Conservation (phyloP, 192 early-diverging fungal species). For the Geosiphon pyriformis region DNA sequence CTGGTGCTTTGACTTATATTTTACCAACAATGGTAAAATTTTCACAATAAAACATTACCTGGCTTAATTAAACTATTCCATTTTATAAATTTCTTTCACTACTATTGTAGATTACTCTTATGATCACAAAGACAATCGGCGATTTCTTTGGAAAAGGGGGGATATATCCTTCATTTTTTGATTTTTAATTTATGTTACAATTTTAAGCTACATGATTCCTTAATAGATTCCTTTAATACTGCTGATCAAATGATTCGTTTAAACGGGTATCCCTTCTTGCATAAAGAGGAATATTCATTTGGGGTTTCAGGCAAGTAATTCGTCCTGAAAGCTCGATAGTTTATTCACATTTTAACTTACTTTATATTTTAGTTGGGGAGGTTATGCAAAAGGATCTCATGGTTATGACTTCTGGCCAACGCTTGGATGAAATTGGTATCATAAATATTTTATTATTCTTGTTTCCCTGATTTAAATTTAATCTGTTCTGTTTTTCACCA, state of each 20-base stretch:
- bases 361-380: conserved; percentile 38
- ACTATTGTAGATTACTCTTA: conserved; percentile 53
- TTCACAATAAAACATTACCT: background rate
- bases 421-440: conserved; percentile 43
- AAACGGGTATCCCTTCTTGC: conserved; percentile 73
- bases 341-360: conserved; percentile 9
- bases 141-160: conserved; percentile 71
- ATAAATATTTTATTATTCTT: background rate
- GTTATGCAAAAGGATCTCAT: conserved; percentile 56
- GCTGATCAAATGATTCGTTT: conserved; percentile 72
- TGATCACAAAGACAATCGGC: conserved; percentile 70
- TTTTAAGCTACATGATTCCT: no score
- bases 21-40: conserved; percentile 55
- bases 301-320: conserved; percentile 38
- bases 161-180: conserved; percentile 40
- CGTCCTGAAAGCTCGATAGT: background rate
- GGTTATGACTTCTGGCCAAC: conserved; percentile 50
- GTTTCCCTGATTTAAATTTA: background rate
- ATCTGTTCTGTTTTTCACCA: conserved; percentile 2
- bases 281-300: conserved; percentile 65
- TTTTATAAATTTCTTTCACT: no score
- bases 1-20: conserved; percentile 87
- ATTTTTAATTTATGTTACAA: no score
- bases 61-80: no score
- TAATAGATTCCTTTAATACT: conserved; percentile 14